Base-by-base conservation (phyloP, 176 grass and related monocot genomes). In the Oryza punctata region DNA sequence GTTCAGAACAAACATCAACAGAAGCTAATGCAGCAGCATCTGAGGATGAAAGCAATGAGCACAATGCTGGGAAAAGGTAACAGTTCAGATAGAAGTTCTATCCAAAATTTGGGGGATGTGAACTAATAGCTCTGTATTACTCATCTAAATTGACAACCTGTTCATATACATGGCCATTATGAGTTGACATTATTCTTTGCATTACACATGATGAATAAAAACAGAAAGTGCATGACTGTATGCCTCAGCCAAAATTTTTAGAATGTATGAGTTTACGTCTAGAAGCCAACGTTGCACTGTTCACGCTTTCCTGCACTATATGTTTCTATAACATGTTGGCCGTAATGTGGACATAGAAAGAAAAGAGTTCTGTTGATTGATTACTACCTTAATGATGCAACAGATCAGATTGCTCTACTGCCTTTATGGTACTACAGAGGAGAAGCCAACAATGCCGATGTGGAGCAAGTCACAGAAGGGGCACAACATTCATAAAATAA, bases 161-260 rank as follows among this genome's bases (percentile, higher is more conserved):
- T 80, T 63, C 52, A 63, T 50, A 64, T 23, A 78, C 63, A 63
- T 79, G 28, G 12, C 81, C 16, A 75, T 21, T 83, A 49, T 73
- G 35, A 85, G 12, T 78, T 63, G 79, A 14, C n/a, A 24, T 69
- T 12, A 83, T 83, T 90, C 5, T 78, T 82, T 50, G 57, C 33
- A 67, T 14, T 77, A 63, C 37, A 24, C 6, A 68, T 21, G 45
- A 41, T 12, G 72, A 59, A 67, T 13, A 35, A 67, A 60, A 40
- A 66, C 69, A 66, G 14, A 41, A 81, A 84, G 5, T 14, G 23
- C 3, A 43, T 41, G 46, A 57, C 41, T 30, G 63, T 32, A 73
- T 64, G 33, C 40, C 12, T 65, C 26, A 54, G 30, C 10, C 75
- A 59, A 59, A 30, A 25, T 13, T 82, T 83, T 44, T 28, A 83